Evolutionary conservation across 495 filamentous ascomycete species (phyloP).

Genomic region (Tirmania nivea): DNA sequence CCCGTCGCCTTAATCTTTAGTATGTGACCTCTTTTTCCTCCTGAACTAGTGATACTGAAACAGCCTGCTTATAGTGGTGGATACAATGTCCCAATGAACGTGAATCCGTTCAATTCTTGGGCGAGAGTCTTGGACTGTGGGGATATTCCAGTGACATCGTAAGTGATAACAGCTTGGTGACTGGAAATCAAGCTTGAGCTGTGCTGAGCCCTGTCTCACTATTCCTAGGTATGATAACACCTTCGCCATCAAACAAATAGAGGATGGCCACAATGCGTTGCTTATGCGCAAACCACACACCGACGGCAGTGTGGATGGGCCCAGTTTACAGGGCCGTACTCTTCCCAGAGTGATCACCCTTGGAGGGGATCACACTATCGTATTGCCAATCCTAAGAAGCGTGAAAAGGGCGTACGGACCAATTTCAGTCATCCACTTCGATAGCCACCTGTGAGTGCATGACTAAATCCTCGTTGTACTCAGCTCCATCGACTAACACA

Average conservation of each 20-base stretch:
- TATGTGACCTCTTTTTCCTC: not conserved
- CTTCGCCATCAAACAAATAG: constrained; percentile 53
- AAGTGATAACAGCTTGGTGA: not conserved
- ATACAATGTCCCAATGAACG: constrained; percentile 24
- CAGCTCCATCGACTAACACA: not conserved
- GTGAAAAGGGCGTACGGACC: constrained; percentile 44
- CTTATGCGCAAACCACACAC: constrained; percentile 30
- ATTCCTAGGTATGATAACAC: constrained; percentile 37
- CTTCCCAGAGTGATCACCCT: constrained; percentile 42
- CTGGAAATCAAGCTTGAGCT: not conserved
- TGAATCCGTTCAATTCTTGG: constrained; percentile 44
- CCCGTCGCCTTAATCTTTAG: constrained; percentile 25
- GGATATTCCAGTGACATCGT: constrained; percentile 49
- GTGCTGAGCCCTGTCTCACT: not conserved
- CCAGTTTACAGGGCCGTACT: constrained; percentile 30
- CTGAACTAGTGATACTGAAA: constrained; percentile 3
- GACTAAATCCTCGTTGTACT: not conserved
- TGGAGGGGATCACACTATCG: constrained; percentile 45
- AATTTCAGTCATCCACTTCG: constrained; percentile 51
- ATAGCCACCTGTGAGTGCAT: constrained; percentile 34
- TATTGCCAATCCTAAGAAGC: constrained; percentile 37
- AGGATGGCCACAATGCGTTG: constrained; percentile 36
- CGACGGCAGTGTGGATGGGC: constrained; percentile 26
- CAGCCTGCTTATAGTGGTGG: constrained; percentile 19
- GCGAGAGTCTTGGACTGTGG: constrained; percentile 53